Evolutionary conservation across 148 eudicot species (phyloP), one percentile per base, ranked within the genome.

Genomic region (Vaccinium corymbosum): DNA sequence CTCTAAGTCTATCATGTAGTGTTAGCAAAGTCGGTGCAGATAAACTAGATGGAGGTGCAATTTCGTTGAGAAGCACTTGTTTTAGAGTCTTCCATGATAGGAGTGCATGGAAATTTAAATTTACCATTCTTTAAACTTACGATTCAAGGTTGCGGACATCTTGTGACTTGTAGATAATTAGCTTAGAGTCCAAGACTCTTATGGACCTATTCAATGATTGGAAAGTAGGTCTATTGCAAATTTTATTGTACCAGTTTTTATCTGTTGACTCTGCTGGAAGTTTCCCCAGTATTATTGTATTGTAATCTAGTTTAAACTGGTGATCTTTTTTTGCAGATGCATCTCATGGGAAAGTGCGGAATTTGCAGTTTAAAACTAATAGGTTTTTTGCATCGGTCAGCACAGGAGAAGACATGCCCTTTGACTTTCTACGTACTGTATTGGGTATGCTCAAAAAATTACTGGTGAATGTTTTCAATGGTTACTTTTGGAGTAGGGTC

Each of bases 381-480:
- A 87, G 73, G 70, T 83, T 91, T 57, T 95, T 95, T 88, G 94
- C 98, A 66, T 95, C 98, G 48, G 91, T 91, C 76, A 90, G 89
- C 86, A 42, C 83, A 4, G 86, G 85, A 84, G 97, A 95, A 85
- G 94, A 93, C 53, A 93, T 92, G 73, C 97, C 98, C 78, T 92
- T 95, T 85, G 93, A 95, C 88, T 94, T 95, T 83, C 75, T 95
- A 38, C 93, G 87, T 32, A 89, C 88, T 72, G 78, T 94, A 85
- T 84, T 92, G 76, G 98, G 98, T 94, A 92, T 88, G 89, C 59
- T 81, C 66, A 77, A 53, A 51, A 51, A 27, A 64, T 38, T 20
- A 17, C 10, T n/a, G n/a, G 7, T 48, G 42, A 73, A 83, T 8
- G 42, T 53, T 20, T 83, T 53, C n/a, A 56, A 8, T 73, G 35